Evolutionary conservation across 1,284 basidiomycete species (phyloP).

Genomic region (Cutaneotrichosporon cyanovorans): DNA sequence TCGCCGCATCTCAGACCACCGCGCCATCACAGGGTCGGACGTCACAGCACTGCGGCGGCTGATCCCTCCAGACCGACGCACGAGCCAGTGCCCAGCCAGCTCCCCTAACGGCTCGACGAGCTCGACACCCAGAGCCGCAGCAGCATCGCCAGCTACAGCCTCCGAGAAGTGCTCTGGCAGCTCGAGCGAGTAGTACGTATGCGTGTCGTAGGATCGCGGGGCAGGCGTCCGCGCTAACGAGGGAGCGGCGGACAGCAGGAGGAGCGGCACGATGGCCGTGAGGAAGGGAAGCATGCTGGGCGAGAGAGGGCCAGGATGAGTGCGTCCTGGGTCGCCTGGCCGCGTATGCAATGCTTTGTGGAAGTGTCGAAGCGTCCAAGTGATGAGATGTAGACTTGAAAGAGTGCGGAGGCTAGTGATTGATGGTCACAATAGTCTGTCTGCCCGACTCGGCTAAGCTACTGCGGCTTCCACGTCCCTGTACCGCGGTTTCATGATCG

Average conservation of each 20-base stretch:
- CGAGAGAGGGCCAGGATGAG: no score
- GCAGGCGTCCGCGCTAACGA: background rate
- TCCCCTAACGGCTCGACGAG: slow-evolving; percentile 83
- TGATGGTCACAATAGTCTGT: no score
- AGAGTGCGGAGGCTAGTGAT: no score
- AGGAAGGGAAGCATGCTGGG: slow-evolving; percentile 7
- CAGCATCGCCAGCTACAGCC: slow-evolving; percentile 49
- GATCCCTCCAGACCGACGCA: slow-evolving; percentile 50
- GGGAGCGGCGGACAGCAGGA: slow-evolving; percentile 5
- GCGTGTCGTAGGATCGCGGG: slow-evolving; percentile 56
- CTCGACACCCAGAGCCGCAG: slow-evolving; percentile 64
- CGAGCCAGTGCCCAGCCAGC: slow-evolving; percentile 73
- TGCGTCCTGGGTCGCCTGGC: no score
- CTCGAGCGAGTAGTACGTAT: slow-evolving; percentile 59
- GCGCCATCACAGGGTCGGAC: slow-evolving; percentile 48
- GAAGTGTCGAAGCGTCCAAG: background rate
- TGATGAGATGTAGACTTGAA: no score
- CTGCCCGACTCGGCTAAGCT: no score
- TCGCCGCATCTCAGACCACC: slow-evolving; percentile 39
- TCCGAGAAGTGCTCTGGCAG: slow-evolving; percentile 50
- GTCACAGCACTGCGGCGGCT: slow-evolving; percentile 16
- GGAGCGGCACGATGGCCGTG: slow-evolving; percentile 16
- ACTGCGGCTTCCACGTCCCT: no score
- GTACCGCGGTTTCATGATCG: no score
- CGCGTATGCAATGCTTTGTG: background rate